Base-by-base conservation (phyloP, 2,329 filamentous ascomycete genomes). In the Cucurbitaria berberidis region DNA sequence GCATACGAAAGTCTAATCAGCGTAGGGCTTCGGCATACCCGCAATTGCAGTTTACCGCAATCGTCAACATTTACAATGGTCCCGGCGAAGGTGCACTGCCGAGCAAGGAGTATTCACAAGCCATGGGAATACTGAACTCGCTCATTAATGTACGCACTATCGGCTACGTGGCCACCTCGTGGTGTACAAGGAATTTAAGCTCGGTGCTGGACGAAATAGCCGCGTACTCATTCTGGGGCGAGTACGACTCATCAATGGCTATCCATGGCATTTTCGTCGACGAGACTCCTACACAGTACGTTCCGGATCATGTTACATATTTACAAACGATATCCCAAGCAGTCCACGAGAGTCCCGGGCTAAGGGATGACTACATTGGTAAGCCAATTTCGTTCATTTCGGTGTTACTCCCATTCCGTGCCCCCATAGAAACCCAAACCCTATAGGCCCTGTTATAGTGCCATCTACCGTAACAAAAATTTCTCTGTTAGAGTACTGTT, bases 161-260 rank as follows among this genome's bases (percentile, higher is more conserved):
- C 48, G 79, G 76, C 10, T 82, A 81, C 64, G 80, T 83, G 65
- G 70, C 80, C 40, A 80, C 78, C 49, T 81, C 78, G 32, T 85
- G 82, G 65, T 73, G 70, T 19, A 68, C 32, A 26, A 66, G 64
- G 46, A 55, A 55, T 40, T 21, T 68, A 39, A 59, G 55, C 44
- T 55, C 48, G 36, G 62, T 60, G 45, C 55, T 66, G 19, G 50
- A 68, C 53, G 80, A 83, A 53, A 75, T 83, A 40, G 72, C 74
- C 45, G 72, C 69, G 4, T 82, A 81, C 52, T 76, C 74, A 15
- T 74, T 71, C 32, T 82, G 80, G 80, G 70, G 67, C 47, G 69
- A 67, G 44, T 67, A 68, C 16, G 71, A 74, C 55, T 60, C 70
- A 11, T 70, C 70, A 35, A 64, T 82, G 45, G 68, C 74, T 19